Base-by-base conservation (phyloP, 2,329 filamentous ascomycete genomes). In the Blumeria graminis region DNA sequence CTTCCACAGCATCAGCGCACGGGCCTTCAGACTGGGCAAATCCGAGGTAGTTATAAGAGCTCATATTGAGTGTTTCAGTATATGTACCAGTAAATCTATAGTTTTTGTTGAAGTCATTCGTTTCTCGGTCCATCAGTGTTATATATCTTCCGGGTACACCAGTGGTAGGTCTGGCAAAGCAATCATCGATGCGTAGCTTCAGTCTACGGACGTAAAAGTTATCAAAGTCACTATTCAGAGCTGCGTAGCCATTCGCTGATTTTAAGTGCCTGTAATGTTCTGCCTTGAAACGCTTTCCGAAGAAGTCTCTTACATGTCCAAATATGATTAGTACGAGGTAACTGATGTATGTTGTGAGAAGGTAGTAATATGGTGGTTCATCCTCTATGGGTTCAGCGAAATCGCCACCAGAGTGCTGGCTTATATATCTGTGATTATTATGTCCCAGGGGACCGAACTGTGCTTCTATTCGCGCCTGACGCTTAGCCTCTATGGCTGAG, bases 41-140 rank as follows among this genome's bases (percentile, higher is more conserved):
- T 46, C 92, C 92, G 28, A 98, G 84, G 68, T 98, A 98, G 71
- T 98, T 98, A 76, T 98, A 98, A 1, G 92, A 98, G 72, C 90
- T 95, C 83, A 98, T 84, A 71, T 98, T 98, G 64, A 98, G 74
- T 0, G 92, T 96, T 70, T 98, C 87, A 1, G 90, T 96, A 58
- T 80, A 83, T 52, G 87, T 94, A 57, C 92, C 92, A 1, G 86
- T 89, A 69, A 88, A 81, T 67, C 85, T 79, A 73, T 94, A 98
- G 58, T 84, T 82, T 65, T 83, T 77, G 71, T 98, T 98, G 74
- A 86, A 88, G 67, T 98, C 87, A 66, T 90, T 78, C 2, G 89
- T 94, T 63, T 80, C 83, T 65, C 92, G 86, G 69, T 96, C 90
- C 62, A 96, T 77, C 41, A 98, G 75, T 28, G 86, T 96, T 65